Base-by-base conservation (phyloP, 345 rosid species). In the Citrus cavaleriei region DNA sequence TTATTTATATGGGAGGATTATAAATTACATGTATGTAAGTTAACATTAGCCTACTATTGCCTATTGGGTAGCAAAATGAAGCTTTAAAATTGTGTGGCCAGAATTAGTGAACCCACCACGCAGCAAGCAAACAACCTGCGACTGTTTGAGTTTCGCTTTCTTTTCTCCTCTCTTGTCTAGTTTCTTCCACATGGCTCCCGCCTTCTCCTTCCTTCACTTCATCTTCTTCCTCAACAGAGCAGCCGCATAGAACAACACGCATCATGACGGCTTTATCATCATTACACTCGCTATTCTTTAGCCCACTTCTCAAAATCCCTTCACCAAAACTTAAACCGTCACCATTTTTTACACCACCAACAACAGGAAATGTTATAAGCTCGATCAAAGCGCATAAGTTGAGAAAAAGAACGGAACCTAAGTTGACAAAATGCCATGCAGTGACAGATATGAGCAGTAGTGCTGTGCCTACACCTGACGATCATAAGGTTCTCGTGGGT, bases 181-280 rank as follows among this genome's bases (percentile, higher is more conserved):
- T 22, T 61, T 16, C 14, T 24, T 22, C 22, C 74, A 32, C 40
- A 24, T 16, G 1, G 62, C 40, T 13, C 22, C 58, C 58, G 21
- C 7, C 21, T 54, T 18, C 58, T 18, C 5, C 58, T 54, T 54
- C 58, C 58, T 54, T 54, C 22, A 18, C 58, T 54, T 18, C 22
- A 18, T 21, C 58, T 63, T 25, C 70, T 16, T 67, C 58, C 21
- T 32, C 24, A 37, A 4, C 40, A 61, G 27, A 40, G 46, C 67
- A 55, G 19, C 58, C 49, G 19, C 5, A 7, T 19, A 19, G 21
- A 2, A 16, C 37, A 63, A 28, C 21, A 19, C 51, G 22, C 62
- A 40, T 30, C 75, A 83, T 86, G 73, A 85, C 84, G 86, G 81
- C 84, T 58, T 74, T 72, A 5, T 78, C 75, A 58, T 32, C 79